Evolutionary conservation across 1,284 basidiomycete genomes (phyloP).

Genomic region (Naganishia liquefaciens): DNA sequence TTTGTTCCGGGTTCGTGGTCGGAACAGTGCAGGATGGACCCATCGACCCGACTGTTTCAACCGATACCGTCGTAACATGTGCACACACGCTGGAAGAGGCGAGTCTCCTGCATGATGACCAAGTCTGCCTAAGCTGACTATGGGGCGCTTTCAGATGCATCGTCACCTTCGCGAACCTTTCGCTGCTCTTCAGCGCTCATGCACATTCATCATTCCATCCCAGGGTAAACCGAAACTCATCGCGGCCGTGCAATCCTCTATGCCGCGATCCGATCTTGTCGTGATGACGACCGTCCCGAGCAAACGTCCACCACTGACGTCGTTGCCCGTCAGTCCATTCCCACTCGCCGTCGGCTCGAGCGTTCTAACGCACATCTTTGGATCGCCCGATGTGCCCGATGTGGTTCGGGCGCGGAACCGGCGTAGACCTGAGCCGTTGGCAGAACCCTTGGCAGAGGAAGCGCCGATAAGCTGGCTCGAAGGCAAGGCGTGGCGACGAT

Average conservation of each 20-base stretch:
- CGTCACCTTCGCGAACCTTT: slow-evolving; percentile 55
- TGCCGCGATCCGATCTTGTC: slow-evolving; percentile 65
- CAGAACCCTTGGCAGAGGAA: slow-evolving; percentile 30
- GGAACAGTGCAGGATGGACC: neutral
- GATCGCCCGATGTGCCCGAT: slow-evolving; percentile 52
- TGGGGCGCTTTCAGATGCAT: slow-evolving; percentile 51
- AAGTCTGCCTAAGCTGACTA: slow-evolving; percentile 19
- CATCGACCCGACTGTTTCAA: neutral
- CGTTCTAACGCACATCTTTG: slow-evolving; percentile 63
- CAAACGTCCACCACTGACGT: slow-evolving; percentile 42
- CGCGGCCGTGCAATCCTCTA: slow-evolving; percentile 59
- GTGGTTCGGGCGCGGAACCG: slow-evolving; percentile 56
- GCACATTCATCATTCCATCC: slow-evolving; percentile 55
- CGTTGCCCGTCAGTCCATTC: slow-evolving; percentile 69
- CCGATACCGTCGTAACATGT: slow-evolving; percentile 60
- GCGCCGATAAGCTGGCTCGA: slow-evolving; percentile 32
- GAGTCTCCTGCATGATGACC: slow-evolving; percentile 36
- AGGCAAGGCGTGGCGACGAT: slow-evolving; percentile 57
- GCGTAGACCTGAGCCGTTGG: slow-evolving; percentile 31
- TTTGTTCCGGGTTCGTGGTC: slow-evolving; percentile 64
- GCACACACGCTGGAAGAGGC: slow-evolving; percentile 69
- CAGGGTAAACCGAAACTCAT: slow-evolving; percentile 57
- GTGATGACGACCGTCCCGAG: slow-evolving; percentile 55
- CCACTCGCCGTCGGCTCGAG: slow-evolving; percentile 60
- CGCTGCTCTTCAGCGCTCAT: slow-evolving; percentile 54